Conservation (phyloP, 1,284 basidiomycete genomes). For the Melampsora larici-populina region DNA sequence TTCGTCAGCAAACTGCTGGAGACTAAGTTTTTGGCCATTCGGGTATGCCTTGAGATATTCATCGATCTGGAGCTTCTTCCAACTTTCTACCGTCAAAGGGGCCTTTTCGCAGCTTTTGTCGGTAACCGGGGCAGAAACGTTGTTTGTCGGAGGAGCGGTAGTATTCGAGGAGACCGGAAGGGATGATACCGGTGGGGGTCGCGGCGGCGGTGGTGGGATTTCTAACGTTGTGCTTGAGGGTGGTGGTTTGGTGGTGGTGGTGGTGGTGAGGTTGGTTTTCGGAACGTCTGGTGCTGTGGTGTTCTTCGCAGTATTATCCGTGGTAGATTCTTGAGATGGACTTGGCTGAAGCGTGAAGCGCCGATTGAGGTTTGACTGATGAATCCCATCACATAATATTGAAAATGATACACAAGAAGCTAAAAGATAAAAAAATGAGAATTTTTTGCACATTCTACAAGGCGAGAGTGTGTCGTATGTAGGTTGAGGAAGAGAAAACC, state of each 20-base stretch:
- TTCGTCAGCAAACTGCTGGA: conserved; percentile 2
- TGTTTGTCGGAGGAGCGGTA: neutral
- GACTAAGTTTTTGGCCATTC: neutral
- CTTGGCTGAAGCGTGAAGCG: neutral
- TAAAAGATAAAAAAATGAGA: neutral
- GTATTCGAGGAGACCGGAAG: neutral
- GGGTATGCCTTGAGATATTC: conserved; percentile 15
- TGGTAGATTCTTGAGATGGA: neutral
- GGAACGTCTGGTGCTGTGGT: neutral
- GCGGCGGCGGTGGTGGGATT: neutral
- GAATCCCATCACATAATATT: neutral
- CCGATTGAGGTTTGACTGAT: neutral
- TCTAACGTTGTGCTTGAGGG: neutral
- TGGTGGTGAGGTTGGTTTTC: neutral
- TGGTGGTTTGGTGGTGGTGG: neutral
- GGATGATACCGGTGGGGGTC: neutral
- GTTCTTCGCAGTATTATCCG: neutral
- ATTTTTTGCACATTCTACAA: neutral
- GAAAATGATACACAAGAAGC: neutral
- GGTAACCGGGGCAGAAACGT: neutral
- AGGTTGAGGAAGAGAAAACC: too few relatives aligned
- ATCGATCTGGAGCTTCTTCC: conserved; percentile 16
- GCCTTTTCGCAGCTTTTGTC: neutral
- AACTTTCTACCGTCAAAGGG: neutral
- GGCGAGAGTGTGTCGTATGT: neutral